A percentile compares a stretch with the other conserved stretches of the same genome.
phyloP scores from a whole-genome alignment of 2,329 filamentous ascomycete species.

The Ascochyta clinopodiicola region DNA sequence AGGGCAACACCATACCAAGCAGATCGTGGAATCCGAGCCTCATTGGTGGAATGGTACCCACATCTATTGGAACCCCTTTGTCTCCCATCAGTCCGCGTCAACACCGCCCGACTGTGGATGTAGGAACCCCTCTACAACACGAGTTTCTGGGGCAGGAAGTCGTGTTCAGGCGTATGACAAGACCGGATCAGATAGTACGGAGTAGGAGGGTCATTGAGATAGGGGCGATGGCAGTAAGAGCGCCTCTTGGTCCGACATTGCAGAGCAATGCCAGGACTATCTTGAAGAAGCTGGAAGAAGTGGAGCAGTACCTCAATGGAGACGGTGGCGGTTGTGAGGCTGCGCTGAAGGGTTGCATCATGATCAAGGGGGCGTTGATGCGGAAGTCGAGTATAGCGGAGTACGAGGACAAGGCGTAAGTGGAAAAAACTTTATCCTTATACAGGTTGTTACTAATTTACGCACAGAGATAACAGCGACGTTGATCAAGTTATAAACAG shows the following conservation, averaged over 20 bases:
- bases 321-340: slow-evolving; percentile 15
- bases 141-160: background rate
- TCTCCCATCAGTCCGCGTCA: background rate
- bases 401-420: background rate
- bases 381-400: background rate
- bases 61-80: slow-evolving; percentile 24
- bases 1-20: slow-evolving; percentile 3
- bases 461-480: background rate
- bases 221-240: slow-evolving; percentile 35
- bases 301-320: slow-evolving; percentile 25
- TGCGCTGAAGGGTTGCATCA: slow-evolving; percentile 27
- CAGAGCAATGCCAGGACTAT: background rate
- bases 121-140: background rate
- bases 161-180: slow-evolving; percentile 31
- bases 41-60: slow-evolving; percentile 14
- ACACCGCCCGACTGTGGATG: background rate
- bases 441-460: background rate
- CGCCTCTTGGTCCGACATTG: slow-evolving; percentile 8
- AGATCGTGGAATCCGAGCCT: slow-evolving; percentile 15
- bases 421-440: background rate
- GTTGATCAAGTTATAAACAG: background rate
- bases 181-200: slow-evolving; percentile 19
- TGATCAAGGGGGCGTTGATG: slow-evolving; percentile 25
- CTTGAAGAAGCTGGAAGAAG: slow-evolving; percentile 24
- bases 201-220: slow-evolving; percentile 40